Conservation (phyloP, 176 grass and related monocot genomes). For the Triticum timopheevii region DNA sequence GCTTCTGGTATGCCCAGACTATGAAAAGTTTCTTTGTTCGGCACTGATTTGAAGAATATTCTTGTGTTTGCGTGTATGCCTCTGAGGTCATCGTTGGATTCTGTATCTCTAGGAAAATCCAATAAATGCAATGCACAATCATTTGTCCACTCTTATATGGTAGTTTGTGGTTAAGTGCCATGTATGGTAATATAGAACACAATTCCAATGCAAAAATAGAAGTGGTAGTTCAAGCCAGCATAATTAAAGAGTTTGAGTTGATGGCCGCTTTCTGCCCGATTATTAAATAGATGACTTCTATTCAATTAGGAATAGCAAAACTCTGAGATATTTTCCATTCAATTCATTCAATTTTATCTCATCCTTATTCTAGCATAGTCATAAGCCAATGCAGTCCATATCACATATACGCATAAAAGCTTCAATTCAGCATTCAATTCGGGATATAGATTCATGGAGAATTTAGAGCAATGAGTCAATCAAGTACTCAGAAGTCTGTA, state of each 20-base stretch:
- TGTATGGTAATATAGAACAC: neutral
- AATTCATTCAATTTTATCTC: neutral
- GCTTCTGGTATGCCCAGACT: neutral
- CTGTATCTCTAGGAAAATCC: neutral
- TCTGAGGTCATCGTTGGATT: neutral
- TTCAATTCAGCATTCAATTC: neutral
- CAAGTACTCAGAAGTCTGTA: neutral
- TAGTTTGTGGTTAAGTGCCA: neutral
- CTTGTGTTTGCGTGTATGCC: neutral
- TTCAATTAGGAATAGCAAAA: neutral
- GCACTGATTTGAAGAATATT: neutral
- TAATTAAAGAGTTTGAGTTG: slow-evolving; percentile 5
- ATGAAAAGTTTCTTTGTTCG: neutral
- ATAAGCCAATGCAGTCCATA: neutral
- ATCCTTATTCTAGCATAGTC: neutral
- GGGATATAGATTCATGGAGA: neutral
- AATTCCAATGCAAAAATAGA: neutral
- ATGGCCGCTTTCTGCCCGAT: neutral
- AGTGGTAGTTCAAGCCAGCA: neutral
- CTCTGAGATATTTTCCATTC: neutral
- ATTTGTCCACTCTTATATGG: neutral
- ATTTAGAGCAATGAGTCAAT: neutral
- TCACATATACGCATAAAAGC: neutral
- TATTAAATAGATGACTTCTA: neutral
- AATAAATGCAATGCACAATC: neutral